Percentiles rank a stretch among this genome's conserved stretches.
These are phyloP conservation scores for Inosperma sp. DNA, from an alignment of 768 basidiomycete species.

Conservation along the genomic window DNA sequence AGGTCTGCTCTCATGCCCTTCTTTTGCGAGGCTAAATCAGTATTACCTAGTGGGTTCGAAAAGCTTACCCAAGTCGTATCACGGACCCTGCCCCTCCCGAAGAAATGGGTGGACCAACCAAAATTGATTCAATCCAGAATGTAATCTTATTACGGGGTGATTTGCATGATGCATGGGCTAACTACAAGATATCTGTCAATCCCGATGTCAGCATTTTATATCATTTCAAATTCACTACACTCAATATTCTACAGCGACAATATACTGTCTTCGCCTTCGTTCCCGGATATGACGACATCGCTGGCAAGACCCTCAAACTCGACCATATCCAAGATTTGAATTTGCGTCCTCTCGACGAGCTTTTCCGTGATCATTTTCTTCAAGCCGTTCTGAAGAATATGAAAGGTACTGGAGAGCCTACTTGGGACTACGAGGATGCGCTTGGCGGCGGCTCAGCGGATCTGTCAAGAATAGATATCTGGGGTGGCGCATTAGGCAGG, in stretches of 20 bases:
- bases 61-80: conserved; percentile 16
- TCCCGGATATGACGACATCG: conserved; percentile 1
- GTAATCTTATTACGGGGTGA: conserved; percentile 1
- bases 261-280: conserved; percentile 6
- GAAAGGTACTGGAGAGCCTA: conserved; percentile 9
- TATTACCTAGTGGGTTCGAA: conserved; percentile 12
- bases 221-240: no score
- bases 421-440: conserved; percentile 5
- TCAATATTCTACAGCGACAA: conserved; percentile 1
- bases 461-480: conserved; percentile 20
- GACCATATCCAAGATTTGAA: conserved; percentile 11
- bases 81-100: conserved; percentile 13
- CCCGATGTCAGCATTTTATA: not conserved
- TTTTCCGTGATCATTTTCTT: conserved; percentile 13
- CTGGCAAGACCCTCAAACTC: conserved; percentile 9
- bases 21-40: not conserved
- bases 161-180: conserved; percentile 5
- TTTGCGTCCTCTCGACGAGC: conserved; percentile 11
- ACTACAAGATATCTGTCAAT: conserved; percentile 3
- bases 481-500: conserved; percentile 21
- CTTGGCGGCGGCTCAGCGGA: conserved; percentile 11
- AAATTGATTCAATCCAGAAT: conserved; percentile 18
- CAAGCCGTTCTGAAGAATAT: conserved; percentile 11
- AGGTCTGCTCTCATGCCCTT: conserved; percentile 15
- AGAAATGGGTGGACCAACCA: conserved; percentile 7